phyloP scores from a whole-genome alignment of 2,329 filamentous ascomycete species.

The Zasmidium citrigriseum region DNA sequence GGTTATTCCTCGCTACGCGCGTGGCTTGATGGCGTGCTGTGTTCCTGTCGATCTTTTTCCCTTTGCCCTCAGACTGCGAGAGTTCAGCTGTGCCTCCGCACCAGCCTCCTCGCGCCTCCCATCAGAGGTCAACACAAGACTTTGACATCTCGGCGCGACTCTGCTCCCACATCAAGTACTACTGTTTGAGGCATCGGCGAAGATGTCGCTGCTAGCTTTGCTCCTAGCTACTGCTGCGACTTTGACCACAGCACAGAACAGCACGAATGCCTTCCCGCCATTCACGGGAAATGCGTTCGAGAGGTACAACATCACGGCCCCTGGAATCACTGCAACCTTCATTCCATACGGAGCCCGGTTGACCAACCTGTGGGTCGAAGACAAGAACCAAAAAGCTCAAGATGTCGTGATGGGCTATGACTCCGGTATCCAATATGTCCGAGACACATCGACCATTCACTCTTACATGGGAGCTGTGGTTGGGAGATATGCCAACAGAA shows the following conservation, averaged over 20 bases:
- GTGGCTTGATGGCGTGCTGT: not conserved
- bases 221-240: not conserved
- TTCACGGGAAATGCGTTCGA: conserved; percentile 27
- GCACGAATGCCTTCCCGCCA: conserved; percentile 15
- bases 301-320: conserved; percentile 21
- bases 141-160: not conserved
- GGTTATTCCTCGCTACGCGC: not conserved
- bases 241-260: not conserved
- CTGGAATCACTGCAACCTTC: conserved; percentile 26
- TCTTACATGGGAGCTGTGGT: conserved; percentile 65
- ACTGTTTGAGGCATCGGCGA: too few species aligned
- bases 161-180: too few species aligned
- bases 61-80: not conserved
- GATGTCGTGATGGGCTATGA: conserved; percentile 55
- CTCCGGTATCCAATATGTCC: conserved; percentile 39
- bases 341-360: conserved; percentile 28
- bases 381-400: conserved; percentile 39
- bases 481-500: conserved; percentile 55
- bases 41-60: not conserved
- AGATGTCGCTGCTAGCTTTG: not conserved
- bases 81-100: not conserved
- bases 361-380: conserved; percentile 27
- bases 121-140: not conserved
- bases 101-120: not conserved
- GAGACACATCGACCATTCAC: conserved; percentile 46